A percentile compares a stretch with the other conserved stretches of the same genome.
Conservation (phyloP, 176 grass and related monocot genomes). For the Phragmites australis region DNA sequence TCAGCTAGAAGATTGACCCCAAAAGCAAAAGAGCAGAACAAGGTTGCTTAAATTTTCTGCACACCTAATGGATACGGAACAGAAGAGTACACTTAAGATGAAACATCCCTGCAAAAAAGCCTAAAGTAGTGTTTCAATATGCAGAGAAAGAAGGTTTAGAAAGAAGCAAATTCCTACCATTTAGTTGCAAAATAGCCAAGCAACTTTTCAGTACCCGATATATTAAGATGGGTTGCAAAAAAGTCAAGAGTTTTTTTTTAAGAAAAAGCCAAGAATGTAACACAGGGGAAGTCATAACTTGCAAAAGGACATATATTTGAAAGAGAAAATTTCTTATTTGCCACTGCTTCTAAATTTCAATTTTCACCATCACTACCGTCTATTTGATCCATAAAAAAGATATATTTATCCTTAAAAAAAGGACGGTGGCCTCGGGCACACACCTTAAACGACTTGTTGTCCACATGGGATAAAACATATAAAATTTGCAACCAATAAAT, state of each 20-base stretch:
- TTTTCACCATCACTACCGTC: no score
- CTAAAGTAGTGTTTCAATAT: background rate
- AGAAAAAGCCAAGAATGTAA: background rate
- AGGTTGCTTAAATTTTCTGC: background rate
- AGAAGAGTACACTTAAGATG: background rate
- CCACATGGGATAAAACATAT: no score
- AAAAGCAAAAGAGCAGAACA: background rate
- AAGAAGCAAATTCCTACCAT: background rate
- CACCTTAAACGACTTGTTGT: no score
- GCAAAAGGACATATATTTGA: background rate
- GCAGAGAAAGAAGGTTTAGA: background rate
- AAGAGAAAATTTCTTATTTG: no score
- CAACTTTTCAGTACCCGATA: constrained; percentile 11
- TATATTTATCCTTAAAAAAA: no score
- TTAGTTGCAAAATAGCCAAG: constrained; percentile 22
- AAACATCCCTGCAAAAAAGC: background rate
- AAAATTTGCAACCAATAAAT: no score
- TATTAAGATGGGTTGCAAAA: background rate
- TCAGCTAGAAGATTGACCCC: background rate
- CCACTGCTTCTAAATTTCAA: no score
- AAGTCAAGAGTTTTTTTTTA: background rate
- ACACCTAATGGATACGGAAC: background rate
- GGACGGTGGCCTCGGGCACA: no score
- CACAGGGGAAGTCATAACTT: background rate
- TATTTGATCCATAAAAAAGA: no score